A percentile compares a stretch with the other conserved stretches of the same genome.
These are phyloP conservation scores for Didymella pinodella DNA, from an alignment of 2,329 filamentous ascomycete species.

Conservation along the genomic window DNA sequence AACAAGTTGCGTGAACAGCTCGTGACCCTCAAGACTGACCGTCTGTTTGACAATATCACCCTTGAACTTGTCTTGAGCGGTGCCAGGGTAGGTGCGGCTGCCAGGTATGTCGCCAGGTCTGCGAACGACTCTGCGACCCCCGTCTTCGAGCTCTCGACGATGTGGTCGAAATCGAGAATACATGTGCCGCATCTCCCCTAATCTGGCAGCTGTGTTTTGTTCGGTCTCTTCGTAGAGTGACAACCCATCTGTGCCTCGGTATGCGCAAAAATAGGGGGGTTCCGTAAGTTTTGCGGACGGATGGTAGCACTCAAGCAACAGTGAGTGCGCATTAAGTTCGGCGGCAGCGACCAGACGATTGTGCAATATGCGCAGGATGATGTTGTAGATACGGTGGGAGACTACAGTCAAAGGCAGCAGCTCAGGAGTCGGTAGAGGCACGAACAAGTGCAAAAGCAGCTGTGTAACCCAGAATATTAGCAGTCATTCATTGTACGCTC, in stretches of 20 bases:
- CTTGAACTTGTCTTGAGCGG: conserved; percentile 37
- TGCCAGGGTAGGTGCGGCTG: conserved; percentile 50
- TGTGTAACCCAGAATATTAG: conserved; percentile 31
- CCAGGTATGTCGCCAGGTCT: conserved; percentile 59
- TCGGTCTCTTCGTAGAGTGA: conserved; percentile 49
- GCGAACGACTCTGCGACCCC: conserved; percentile 42
- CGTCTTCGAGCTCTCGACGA: conserved; percentile 60
- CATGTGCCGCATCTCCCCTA: conserved; percentile 62
- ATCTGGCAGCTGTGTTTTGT: conserved; percentile 38
- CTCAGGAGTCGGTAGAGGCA: conserved; percentile 51
- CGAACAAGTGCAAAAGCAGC: conserved; percentile 56
- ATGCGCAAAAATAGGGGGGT: conserved; percentile 73
- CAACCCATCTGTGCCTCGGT: conserved; percentile 70
- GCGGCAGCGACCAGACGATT: conserved; percentile 68
- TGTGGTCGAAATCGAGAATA: conserved; percentile 77
- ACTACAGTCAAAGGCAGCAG: conserved; percentile 64
- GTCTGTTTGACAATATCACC: conserved; percentile 64
- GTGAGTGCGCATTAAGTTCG: conserved; percentile 66
- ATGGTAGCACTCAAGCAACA: conserved; percentile 82
- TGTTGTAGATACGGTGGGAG: conserved; percentile 68
- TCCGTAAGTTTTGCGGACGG: conserved; percentile 73
- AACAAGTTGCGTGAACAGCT: conserved; percentile 78
- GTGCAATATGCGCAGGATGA: conserved; percentile 70
- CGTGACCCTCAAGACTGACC: conserved; percentile 71
- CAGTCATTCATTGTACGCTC: conserved; percentile 3